A percentile compares a stretch with the other conserved stretches of the same genome.
These are phyloP conservation scores for Myxozyma kluyveri DNA, from an alignment of 805 yeast genomes.

Conservation along the genomic window DNA sequence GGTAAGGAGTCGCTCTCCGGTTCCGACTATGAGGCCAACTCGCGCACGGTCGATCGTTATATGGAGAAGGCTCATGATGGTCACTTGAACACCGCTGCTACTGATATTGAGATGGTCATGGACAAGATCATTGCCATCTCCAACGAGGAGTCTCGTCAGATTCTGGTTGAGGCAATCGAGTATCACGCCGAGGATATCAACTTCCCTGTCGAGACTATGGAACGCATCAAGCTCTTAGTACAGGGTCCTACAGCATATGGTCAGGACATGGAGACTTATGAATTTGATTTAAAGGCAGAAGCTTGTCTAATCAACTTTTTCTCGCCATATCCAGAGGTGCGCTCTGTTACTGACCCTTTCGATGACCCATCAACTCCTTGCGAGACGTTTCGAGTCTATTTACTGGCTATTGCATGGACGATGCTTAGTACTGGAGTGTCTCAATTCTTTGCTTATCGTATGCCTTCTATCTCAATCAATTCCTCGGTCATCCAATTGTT, in stretches of 20 bases:
- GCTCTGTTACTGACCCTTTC: constrained; percentile 59
- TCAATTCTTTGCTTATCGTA: constrained; percentile 53
- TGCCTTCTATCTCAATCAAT: constrained; percentile 53
- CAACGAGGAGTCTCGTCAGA: constrained; percentile 41
- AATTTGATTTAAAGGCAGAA: constrained; percentile 12
- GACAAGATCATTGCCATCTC: constrained; percentile 42
- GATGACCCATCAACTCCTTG: constrained; percentile 53
- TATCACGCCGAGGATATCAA: constrained; percentile 48
- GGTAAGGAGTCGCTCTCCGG: too few species aligned
- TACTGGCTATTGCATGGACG: constrained; percentile 39
- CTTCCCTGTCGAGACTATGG: constrained; percentile 42
- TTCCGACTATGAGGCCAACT: too few species aligned
- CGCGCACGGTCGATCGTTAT: constrained; percentile 3
- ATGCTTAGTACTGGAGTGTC: constrained; percentile 30
- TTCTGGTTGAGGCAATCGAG: constrained; percentile 40
- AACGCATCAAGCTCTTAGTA: constrained; percentile 32
- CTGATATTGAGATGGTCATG: constrained; percentile 41
- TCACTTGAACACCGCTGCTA: constrained; percentile 1
- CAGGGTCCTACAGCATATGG: constrained; percentile 14
- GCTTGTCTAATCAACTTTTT: constrained; percentile 14
- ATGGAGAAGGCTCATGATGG: background rate
- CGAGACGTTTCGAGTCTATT: constrained; percentile 57
- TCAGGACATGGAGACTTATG: constrained; percentile 11
- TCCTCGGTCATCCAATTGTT: constrained; percentile 57
- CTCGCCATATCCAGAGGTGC: constrained; percentile 61